phyloP scores from a whole-genome alignment of 2,329 filamentous ascomycete species.

The Hirsutella rhossiliensis region DNA sequence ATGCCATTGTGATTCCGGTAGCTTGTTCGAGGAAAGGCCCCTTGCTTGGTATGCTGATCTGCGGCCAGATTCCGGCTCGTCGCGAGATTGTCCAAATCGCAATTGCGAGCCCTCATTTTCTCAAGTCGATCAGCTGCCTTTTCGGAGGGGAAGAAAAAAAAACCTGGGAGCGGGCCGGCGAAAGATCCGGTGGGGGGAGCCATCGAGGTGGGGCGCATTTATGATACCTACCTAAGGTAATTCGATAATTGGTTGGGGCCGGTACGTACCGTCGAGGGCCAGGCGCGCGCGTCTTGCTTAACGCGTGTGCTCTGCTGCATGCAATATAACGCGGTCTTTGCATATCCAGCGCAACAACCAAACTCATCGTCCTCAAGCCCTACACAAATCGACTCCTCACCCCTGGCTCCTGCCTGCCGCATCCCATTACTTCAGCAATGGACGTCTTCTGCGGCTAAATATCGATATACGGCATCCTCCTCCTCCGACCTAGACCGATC shows the following conservation, averaged over 20 bases:
- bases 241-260: background rate
- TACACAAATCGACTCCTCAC: too few relatives aligned
- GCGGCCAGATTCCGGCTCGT: background rate
- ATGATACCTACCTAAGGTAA: background rate
- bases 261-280: background rate
- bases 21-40: background rate
- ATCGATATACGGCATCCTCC: too few relatives aligned
- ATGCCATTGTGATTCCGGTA: constrained; percentile 30
- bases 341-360: background rate
- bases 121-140: background rate
- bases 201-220: background rate
- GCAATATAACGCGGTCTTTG: background rate
- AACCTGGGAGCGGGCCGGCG: constrained; percentile 18
- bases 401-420: too few relatives aligned
- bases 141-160: constrained; percentile 13
- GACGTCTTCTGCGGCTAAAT: too few relatives aligned
- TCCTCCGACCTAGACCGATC: background rate
- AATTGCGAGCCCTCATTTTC: background rate
- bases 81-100: background rate
- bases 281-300: too few relatives aligned
- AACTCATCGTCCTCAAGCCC: background rate
- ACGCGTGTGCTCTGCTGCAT: too few relatives aligned
- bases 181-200: constrained; percentile 20
- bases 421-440: too few relatives aligned
- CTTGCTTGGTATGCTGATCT: background rate